phyloP scores from a whole-genome alignment of 495 filamentous ascomycete genomes.

The Annulohypoxylon bovei region DNA sequence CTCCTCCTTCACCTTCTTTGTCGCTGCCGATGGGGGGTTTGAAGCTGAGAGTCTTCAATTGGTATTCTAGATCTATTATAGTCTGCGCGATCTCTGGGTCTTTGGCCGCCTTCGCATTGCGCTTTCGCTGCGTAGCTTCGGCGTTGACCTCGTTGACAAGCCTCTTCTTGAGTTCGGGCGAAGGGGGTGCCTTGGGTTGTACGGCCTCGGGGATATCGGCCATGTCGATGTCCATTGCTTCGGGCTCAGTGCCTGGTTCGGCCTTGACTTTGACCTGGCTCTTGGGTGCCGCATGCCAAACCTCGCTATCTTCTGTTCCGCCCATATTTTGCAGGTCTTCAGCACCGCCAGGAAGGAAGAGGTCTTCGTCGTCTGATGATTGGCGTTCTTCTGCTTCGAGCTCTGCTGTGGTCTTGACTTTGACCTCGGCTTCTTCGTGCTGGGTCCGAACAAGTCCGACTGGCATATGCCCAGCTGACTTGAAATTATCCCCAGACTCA shows the following conservation, averaged over 20 bases:
- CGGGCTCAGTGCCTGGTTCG: slow-evolving; percentile 48
- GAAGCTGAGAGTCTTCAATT: slow-evolving; percentile 48
- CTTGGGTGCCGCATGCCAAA: slow-evolving; percentile 48
- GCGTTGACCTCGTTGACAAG: slow-evolving; percentile 10
- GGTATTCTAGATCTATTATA: slow-evolving; percentile 44
- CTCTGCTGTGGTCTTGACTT: slow-evolving; percentile 64
- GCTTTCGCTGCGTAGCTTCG: slow-evolving; percentile 38
- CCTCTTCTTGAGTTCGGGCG: slow-evolving; percentile 49
- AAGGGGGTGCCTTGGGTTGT: slow-evolving; percentile 42
- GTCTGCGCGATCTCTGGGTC: slow-evolving; percentile 51
- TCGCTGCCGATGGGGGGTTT: slow-evolving; percentile 14
- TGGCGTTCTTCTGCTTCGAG: slow-evolving; percentile 54
- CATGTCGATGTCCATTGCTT: slow-evolving; percentile 48
- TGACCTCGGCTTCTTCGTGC: slow-evolving; percentile 62
- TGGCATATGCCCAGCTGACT: slow-evolving; percentile 48
- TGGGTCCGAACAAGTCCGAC: slow-evolving; percentile 63
- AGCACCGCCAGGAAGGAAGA: slow-evolving; percentile 50
- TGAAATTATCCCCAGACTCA: slow-evolving; percentile 42
- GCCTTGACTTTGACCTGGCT: slow-evolving; percentile 40
- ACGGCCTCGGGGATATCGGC: slow-evolving; percentile 49
- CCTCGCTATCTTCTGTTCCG: slow-evolving; percentile 48
- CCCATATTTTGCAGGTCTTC: slow-evolving; percentile 47
- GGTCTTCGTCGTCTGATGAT: slow-evolving; percentile 54
- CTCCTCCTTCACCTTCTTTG: slow-evolving; percentile 32
- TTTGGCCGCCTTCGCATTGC: slow-evolving; percentile 45